Evolutionary conservation across 345 rosid species (phyloP).

Genomic region (Pugionium dolabratum): DNA sequence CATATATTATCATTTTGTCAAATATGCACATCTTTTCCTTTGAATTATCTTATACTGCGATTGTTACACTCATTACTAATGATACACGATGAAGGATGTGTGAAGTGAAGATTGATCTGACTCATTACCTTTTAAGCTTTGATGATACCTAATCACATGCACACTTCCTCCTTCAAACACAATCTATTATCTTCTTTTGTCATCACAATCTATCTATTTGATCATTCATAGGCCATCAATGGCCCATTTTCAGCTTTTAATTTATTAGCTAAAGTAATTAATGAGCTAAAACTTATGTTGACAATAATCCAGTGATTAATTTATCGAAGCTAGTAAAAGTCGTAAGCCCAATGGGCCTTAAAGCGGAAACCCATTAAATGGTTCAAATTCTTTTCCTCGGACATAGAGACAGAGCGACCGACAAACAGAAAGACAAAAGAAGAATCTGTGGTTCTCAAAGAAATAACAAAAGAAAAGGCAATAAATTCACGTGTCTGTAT

Average conservation of each 20-base stretch:
- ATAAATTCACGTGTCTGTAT: constrained; percentile 36
- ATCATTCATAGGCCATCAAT: not conserved
- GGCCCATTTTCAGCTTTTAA: no score
- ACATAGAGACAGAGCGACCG: constrained; percentile 19
- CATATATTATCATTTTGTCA: not conserved
- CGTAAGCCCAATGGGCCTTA: constrained; percentile 19
- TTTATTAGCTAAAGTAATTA: no score
- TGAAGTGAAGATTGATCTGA: not conserved
- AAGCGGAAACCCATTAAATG: not conserved
- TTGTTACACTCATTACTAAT: not conserved
- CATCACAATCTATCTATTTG: not conserved
- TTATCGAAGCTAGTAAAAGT: not conserved
- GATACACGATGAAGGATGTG: constrained; percentile 11
- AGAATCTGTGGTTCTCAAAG: constrained; percentile 23
- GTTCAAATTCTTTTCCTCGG: not conserved
- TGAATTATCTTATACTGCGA: constrained; percentile 4
- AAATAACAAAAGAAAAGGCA: constrained; percentile 14
- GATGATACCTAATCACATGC: constrained; percentile 31
- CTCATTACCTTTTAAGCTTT: constrained; percentile 15
- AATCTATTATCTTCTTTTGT: not conserved
- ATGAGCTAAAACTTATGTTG: no score
- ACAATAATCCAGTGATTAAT: not conserved
- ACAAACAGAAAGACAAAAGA: constrained; percentile 34
- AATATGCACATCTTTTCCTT: constrained; percentile 3
- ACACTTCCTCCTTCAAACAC: constrained; percentile 15